These are phyloP conservation scores for Trifolium pratense DNA, from an alignment of 306 rosid species.

Conservation along the genomic window DNA sequence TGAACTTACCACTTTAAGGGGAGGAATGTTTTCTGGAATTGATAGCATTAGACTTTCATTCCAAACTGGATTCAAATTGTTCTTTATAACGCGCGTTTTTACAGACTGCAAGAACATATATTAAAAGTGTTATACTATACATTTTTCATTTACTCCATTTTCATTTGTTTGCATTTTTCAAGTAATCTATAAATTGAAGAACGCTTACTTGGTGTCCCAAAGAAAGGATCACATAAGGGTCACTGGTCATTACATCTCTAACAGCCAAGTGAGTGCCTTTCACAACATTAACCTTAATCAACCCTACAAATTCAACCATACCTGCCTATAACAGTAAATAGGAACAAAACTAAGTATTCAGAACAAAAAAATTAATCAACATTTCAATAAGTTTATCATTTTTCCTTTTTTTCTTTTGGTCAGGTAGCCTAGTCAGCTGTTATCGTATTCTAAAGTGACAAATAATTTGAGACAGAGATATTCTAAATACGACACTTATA, in stretches of 20 bases:
- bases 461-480: too few species aligned
- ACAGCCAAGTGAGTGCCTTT: slow-evolving; percentile 85
- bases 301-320: slow-evolving; percentile 94
- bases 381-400: too few species aligned
- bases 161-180: too few species aligned
- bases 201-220: slow-evolving; percentile 89
- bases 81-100: slow-evolving; percentile 89
- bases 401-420: too few species aligned
- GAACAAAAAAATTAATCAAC: too few species aligned
- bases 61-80: slow-evolving; percentile 90
- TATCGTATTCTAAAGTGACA: neutral
- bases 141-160: slow-evolving; percentile 13
- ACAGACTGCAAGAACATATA: slow-evolving; percentile 70
- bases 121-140: slow-evolving; percentile 7
- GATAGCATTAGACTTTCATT: slow-evolving; percentile 92
- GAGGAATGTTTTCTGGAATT: slow-evolving; percentile 86
- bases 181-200: slow-evolving; percentile 32
- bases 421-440: too few species aligned
- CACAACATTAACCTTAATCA: slow-evolving; percentile 88
- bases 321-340: slow-evolving; percentile 78
- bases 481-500: too few species aligned
- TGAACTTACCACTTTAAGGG: slow-evolving; percentile 81
- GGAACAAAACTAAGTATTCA: neutral
- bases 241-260: slow-evolving; percentile 86
- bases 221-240: slow-evolving; percentile 89